Conservation (phyloP, 495 filamentous ascomycete genomes). For the Neurospora sp. region DNA sequence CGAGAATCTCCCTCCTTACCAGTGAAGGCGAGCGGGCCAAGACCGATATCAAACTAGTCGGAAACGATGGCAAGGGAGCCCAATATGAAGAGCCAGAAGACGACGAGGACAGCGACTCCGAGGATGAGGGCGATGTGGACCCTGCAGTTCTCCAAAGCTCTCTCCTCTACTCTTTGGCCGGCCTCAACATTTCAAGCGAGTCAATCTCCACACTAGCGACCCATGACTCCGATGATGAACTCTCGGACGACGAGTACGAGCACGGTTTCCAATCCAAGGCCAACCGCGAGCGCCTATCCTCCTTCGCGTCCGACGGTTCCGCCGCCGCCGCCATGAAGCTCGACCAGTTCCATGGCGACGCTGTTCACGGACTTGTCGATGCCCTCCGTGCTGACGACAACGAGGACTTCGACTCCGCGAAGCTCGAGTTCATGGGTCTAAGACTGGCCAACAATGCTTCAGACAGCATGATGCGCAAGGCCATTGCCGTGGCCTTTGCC, state of each 20-base stretch:
- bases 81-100: conserved; percentile 33
- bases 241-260: conserved; percentile 25
- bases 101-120: conserved; percentile 39
- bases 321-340: conserved; percentile 16
- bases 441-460: conserved; percentile 83
- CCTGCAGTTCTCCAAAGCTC: conserved; percentile 26
- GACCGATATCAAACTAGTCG: conserved; percentile 47
- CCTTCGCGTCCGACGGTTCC: conserved; percentile 42
- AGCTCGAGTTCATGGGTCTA: conserved; percentile 81
- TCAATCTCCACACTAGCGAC: conserved; percentile 59
- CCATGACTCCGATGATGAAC: conserved; percentile 21
- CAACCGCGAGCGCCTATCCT: conserved; percentile 35
- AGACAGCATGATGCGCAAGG: conserved; percentile 75
- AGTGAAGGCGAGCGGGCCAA: conserved; percentile 29
- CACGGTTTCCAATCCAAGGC: conserved; percentile 9
- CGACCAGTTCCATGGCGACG: conserved; percentile 80
- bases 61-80: conserved; percentile 44
- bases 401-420: conserved; percentile 72
- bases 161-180: conserved; percentile 58
- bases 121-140: conserved; percentile 39
- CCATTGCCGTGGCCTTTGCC: conserved; percentile 75
- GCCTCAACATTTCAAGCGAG: conserved; percentile 59
- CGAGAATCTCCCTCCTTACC: conserved; percentile 27
- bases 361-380: conserved; percentile 72
- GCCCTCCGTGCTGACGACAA: conserved; percentile 49